Base-by-base conservation (phyloP, 495 filamentous ascomycete species). In the Annulohypoxylon stygium region DNA sequence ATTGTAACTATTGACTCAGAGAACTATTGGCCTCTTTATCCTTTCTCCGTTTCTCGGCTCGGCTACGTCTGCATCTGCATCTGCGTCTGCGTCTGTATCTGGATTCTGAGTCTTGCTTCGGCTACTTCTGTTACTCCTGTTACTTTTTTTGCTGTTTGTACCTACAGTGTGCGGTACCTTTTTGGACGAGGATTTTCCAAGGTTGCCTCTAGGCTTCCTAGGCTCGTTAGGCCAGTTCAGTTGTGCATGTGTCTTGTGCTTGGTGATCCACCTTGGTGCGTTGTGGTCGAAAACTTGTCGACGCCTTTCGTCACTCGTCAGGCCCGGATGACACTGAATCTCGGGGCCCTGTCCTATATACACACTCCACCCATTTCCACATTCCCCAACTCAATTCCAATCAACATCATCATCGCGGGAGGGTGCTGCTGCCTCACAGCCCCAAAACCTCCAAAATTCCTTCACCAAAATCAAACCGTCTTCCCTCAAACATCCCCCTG, bases 401-500 rank as follows among this genome's bases (percentile, higher is more conserved):
- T 75, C 54, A 64, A 70, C 64, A 75, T 43, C 51, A 70, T 79
- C 57, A 65, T 65, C 75, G 86, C 84, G 80, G 84, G 83, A 74
- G 74, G 82, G 86, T 84, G 87, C 86, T 89, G 85, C 87, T 87
- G 88, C 87, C 79, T 71, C 74, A 83, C 86, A 89, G 88, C 87
- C 84, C 86, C 78, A 83, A 80, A 71, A 59, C 78, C 70, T 75
- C 78, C 87, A 90, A 81, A 77, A 90, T 90, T 90, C 83, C 86
- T 82, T 80, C 83, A 71, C 75, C 81, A 79, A 84, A 78, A 47
- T 75, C 78, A 57, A 81, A 77, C 69, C 86, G 86, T 77, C 84
- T 87, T 67, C 87, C 87, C 77, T 88, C 86, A 76, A 87, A 89
- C 77, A 90, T 91, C 67, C 89, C 89, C 58, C 85, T 91, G 58